Evolutionary conservation across 441 rosid genomes (phyloP), one percentile per base, ranked within the genome.

Genomic region (Adansonia grandidieri): DNA sequence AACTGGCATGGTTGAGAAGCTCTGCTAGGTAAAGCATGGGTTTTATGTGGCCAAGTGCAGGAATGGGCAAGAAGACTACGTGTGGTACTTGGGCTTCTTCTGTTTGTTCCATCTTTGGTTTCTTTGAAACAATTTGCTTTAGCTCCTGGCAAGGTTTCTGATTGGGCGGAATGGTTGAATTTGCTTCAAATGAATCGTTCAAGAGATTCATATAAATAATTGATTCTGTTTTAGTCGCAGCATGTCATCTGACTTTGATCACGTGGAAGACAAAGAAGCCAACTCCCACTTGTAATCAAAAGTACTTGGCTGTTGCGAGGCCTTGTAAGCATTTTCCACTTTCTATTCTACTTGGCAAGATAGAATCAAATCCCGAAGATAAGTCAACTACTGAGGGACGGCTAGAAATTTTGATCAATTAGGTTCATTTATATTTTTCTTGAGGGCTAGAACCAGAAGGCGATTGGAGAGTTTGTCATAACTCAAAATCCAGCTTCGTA

Each of bases 1-100:
- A 79, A 2, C 80, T 79, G 6, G 73, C 80, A 19, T 60, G 80
- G 82, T 68, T 24, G 32, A 86, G 79, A 47, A 82, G 82, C 69
- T 82, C 71, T 17, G 84, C 89, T 13, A 86, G 82, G 9, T 4
- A 61, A 44, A 86, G 80, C 88, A 80, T 71, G 20, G 86, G 84
- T 1, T 81, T 82, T 11, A 85, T 14, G 78, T 85, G 90, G 72
- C 88, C 84, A 20, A 83, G 80, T 4, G 76, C 79, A 0, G 82
- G 84, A 37, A 10, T 9, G 2, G 84, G 84, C 56, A 84, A 74
- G 22, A 83, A 17, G 32, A 85, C 3, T 0, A 78, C 74, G 11
- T 81, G 85, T n/a, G 80, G 77, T 45, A 53, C 54, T 67, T 44
- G 32, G 10, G 32, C 4, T 9, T 67, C n/a, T 67, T 37, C 47